Conservation (phyloP, 371 early-diverging fungal genomes). For the Mortierella sp. region DNA sequence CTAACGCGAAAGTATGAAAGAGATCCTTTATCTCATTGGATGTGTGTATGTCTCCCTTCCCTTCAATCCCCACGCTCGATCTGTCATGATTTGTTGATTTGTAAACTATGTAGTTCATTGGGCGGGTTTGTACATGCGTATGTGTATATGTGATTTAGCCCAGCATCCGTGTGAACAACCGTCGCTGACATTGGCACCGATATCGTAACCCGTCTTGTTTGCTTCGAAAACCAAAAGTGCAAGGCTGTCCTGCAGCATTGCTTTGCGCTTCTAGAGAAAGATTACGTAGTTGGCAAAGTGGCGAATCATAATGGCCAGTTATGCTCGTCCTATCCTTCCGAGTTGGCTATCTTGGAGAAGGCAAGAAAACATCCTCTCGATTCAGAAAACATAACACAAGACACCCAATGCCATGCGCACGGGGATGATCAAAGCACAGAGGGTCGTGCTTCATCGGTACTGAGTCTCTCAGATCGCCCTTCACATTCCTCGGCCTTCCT, state of each 20-base stretch:
- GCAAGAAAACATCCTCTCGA: constrained; percentile 2
- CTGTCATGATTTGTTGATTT: neutral
- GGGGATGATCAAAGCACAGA: neutral
- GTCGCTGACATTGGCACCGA: too few species aligned
- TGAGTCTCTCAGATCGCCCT: constrained; percentile 3
- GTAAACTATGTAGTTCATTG: neutral
- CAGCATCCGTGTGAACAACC: neutral
- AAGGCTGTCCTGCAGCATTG: constrained; percentile 50
- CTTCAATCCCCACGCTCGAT: too few species aligned
- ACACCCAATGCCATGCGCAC: neutral
- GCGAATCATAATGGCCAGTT: constrained; percentile 51
- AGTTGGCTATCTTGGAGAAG: constrained; percentile 48
- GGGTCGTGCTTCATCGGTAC: neutral
- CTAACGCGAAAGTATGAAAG: neutral
- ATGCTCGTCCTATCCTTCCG: constrained; percentile 51
- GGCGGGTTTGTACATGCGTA: neutral
- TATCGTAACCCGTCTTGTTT: too few species aligned
- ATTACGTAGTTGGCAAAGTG: constrained; percentile 47
- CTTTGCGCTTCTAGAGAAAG: constrained; percentile 45
- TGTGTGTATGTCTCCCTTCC: neutral
- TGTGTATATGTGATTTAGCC: too few species aligned
- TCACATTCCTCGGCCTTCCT: neutral
- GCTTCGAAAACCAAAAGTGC: constrained; percentile 18
- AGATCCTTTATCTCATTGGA: neutral
- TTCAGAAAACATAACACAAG: neutral